A percentile compares a stretch with the other conserved stretches of the same genome.
Conservation (phyloP, 2,329 filamentous ascomycete species). For the Aspergillus viridinutans region DNA sequence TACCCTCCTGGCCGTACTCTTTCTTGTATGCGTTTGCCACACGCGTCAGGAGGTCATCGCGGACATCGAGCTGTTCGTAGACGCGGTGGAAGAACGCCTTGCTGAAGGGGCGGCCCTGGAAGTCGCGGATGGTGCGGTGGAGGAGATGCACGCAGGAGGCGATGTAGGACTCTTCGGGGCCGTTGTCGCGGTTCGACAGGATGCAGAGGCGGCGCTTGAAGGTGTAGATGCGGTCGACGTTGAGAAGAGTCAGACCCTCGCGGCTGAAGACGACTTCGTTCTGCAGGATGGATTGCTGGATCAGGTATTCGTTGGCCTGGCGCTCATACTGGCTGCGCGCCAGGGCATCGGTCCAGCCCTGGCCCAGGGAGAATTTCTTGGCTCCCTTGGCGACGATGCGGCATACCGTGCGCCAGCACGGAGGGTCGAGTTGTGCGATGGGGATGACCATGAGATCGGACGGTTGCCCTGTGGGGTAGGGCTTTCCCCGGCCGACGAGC, state of each 20-base stretch:
- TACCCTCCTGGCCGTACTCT: conserved; percentile 35
- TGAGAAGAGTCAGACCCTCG: conserved; percentile 42
- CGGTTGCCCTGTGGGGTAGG: conserved; percentile 34
- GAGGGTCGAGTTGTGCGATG: conserved; percentile 28
- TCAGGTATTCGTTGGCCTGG: conserved; percentile 37
- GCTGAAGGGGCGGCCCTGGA: conserved; percentile 40
- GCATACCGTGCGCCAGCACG: conserved; percentile 28
- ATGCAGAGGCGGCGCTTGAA: conserved; percentile 41
- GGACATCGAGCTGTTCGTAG: conserved; percentile 40
- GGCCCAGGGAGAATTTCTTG: conserved; percentile 35
- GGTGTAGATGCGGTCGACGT: conserved; percentile 43
- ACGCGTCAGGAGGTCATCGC: conserved; percentile 33
- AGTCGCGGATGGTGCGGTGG: conserved; percentile 38
- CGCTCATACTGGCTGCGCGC: conserved; percentile 32
- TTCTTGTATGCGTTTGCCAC: conserved; percentile 34
- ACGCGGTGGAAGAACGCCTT: conserved; percentile 42
- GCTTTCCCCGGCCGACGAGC: conserved; percentile 38
- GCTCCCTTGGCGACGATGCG: conserved; percentile 35
- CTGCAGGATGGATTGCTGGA: conserved; percentile 41
- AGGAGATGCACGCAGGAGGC: conserved; percentile 39
- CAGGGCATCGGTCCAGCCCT: conserved; percentile 37
- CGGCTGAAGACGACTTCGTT: conserved; percentile 43
- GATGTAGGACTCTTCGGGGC: conserved; percentile 32
- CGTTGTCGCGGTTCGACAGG: conserved; percentile 28
- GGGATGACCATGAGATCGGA: conserved; percentile 39